Evolutionary conservation across 2,329 filamentous ascomycete genomes (phyloP), one percentile per base, ranked within the genome.

Genomic region (Aspergillus ruber): DNA sequence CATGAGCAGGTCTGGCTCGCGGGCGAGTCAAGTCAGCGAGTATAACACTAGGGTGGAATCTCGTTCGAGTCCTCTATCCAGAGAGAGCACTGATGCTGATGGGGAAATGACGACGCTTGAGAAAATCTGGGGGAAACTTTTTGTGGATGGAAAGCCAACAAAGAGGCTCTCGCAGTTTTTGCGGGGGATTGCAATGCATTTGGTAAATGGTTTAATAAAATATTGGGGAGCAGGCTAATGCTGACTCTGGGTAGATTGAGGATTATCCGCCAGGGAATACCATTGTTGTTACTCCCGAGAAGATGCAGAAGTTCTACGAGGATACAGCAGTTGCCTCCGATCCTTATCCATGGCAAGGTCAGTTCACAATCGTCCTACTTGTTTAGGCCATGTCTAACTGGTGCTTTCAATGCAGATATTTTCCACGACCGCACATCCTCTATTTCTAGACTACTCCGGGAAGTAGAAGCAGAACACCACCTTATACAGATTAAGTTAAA

Each of bases 121-220:
- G 62, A 80, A 79, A 61, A 83, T 84, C 61, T 95, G 89, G 89
- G 85, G 87, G 5, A 75, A 74, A 8, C 66, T 95, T 2, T 94
- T 94, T 61, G 82, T 75, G 2, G 74, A 82, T 23, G 85, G 84
- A 0, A 76, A 78, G 47, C 81, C 86, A 1, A 90, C 88, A 0
- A 67, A 75, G 42, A 76, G 87, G 44, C 74, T 91, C 13, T 79
- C 80, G 0, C 80, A 90, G 54, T 82, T 93, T 35, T 70, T 94
- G 43, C 76, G 82, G 47, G 87, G 87, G 0, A 73, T 95, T 48
- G 88, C 87, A 10, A 75, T 81, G 46, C 84, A 89, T 62, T 71
- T 95, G 59, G 86, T 89, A 71, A 58, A 78, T 66, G 15, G 2
- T 4, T 40, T 23, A 6, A 5, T 18, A 43, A 1, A 6, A 39